Percentiles rank a stretch among this genome's conserved stretches.
phyloP scores from a whole-genome alignment of 2,329 filamentous ascomycete genomes.

The Lanzia echinophila region DNA sequence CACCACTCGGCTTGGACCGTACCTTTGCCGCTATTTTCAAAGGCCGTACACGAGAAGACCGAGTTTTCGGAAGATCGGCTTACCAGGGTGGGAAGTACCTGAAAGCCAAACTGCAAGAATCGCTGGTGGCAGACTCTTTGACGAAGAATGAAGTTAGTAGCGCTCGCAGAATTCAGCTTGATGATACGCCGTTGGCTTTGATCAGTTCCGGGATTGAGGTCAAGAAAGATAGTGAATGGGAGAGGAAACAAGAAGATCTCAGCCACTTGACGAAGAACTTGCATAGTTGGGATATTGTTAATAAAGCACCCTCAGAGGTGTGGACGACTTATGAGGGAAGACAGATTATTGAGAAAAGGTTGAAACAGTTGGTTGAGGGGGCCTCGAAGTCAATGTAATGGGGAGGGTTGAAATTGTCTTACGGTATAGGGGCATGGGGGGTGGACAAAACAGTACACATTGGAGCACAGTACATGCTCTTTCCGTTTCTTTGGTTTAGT shows the following conservation, averaged over 20 bases:
- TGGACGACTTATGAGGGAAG: slow-evolving; percentile 73
- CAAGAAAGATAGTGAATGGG: slow-evolving; percentile 64
- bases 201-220: slow-evolving; percentile 75
- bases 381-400: not conserved
- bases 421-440: not conserved
- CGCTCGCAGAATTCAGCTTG: slow-evolving; percentile 71
- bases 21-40: slow-evolving; percentile 74
- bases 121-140: slow-evolving; percentile 76
- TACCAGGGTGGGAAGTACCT: slow-evolving; percentile 78
- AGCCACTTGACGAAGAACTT: slow-evolving; percentile 74
- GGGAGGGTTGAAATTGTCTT: not conserved
- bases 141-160: slow-evolving; percentile 76
- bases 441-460: not conserved
- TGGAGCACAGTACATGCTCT: not conserved
- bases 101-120: slow-evolving; percentile 90
- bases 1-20: slow-evolving; percentile 78
- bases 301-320: slow-evolving; percentile 76
- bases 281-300: slow-evolving; percentile 78
- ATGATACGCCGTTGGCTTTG: slow-evolving; percentile 69
- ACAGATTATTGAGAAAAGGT: slow-evolving; percentile 67
- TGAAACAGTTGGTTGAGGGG: slow-evolving; percentile 56
- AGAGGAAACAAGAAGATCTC: slow-evolving; percentile 76
- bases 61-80: slow-evolving; percentile 73
- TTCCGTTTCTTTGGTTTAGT: not conserved
- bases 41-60: slow-evolving; percentile 73